Percentiles rank a stretch among this genome's conserved stretches.
Conservation (phyloP, 225 moss, liverwort and hornwort species). For the Physcomitrellopsis africana region DNA sequence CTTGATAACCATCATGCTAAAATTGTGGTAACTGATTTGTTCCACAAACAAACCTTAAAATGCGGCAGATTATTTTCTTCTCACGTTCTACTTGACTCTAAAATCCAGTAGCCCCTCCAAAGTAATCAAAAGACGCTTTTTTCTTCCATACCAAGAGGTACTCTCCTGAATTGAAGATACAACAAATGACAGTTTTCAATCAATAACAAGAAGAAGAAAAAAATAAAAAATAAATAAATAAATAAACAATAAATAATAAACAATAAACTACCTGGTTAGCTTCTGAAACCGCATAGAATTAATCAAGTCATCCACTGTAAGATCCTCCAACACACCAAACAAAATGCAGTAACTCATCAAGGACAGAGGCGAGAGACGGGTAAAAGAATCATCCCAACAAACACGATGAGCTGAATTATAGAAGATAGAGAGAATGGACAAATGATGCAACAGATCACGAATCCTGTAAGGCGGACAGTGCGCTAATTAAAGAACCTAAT, state of each 20-base stretch:
- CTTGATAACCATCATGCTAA: not conserved
- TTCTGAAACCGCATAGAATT: no score
- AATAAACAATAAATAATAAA: no score
- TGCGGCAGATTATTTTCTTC: not conserved
- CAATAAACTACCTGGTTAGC: no score
- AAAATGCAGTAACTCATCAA: no score
- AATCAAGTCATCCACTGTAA: no score
- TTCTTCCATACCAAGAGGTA: not conserved
- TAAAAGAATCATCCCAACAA: not conserved
- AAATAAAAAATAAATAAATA: no score
- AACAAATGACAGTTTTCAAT: not conserved
- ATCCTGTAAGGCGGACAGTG: not conserved
- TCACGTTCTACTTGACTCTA: not conserved
- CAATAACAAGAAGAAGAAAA: not conserved
- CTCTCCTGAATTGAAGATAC: slow-evolving; percentile 13
- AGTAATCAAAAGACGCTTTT: not conserved
- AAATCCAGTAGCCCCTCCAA: not conserved
- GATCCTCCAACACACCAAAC: no score
- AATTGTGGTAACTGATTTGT: not conserved
- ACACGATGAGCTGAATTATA: not conserved
- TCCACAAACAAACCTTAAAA: not conserved
- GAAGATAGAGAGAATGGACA: not conserved
- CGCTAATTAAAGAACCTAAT: no score
- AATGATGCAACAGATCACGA: not conserved
- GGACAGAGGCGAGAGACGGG: no score